These are phyloP conservation scores for Cercospora sp. DNA, from an alignment of 2,329 filamentous ascomycete species.

Conservation along the genomic window DNA sequence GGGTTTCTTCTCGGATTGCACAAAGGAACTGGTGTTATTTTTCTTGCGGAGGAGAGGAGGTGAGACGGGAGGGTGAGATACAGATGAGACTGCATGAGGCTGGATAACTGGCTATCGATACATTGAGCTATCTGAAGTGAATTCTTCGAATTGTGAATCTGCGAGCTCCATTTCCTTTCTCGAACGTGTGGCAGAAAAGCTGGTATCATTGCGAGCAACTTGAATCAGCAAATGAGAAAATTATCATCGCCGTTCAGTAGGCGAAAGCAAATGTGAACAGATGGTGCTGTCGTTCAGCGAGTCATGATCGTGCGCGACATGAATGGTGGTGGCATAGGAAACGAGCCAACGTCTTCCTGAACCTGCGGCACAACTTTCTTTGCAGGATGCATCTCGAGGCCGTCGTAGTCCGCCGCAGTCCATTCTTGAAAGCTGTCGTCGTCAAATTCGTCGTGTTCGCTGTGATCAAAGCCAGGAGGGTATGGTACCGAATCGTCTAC, in stretches of 20 bases:
- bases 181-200: neutral
- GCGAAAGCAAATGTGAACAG: neutral
- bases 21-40: neutral
- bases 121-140: neutral
- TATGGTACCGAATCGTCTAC: neutral
- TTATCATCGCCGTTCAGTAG: neutral
- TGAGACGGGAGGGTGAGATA: neutral
- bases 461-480: neutral
- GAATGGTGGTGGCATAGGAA: constrained; percentile 2
- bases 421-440: neutral
- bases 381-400: neutral
- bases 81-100: neutral
- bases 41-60: neutral
- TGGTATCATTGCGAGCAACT: neutral
- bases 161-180: neutral
- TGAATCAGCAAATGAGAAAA: neutral
- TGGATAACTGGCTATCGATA: neutral
- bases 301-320: neutral
- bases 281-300: neutral
- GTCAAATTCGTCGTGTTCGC: neutral
- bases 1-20: neutral
- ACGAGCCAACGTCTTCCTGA: neutral
- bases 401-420: constrained; percentile 6
- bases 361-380: neutral
- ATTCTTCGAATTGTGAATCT: neutral